Percentiles rank a stretch among this genome's conserved stretches.
These are phyloP conservation scores for Rhodocollybia butyracea DNA, from an alignment of 768 basidiomycete genomes.

Conservation along the genomic window DNA sequence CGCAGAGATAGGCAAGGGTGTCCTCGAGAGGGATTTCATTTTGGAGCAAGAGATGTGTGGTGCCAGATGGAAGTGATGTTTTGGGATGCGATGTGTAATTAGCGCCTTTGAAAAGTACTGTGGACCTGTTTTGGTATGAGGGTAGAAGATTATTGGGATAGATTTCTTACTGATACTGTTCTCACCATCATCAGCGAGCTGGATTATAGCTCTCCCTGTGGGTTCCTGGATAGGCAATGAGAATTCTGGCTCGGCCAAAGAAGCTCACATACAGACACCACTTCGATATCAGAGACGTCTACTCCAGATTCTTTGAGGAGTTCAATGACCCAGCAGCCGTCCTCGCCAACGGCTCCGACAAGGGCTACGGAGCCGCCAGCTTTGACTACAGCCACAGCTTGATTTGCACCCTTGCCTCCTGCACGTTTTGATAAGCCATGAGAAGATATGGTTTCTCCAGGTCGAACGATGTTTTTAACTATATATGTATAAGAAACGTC, in stretches of 20 bases:
- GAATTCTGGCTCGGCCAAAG: neutral
- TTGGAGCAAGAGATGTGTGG: constrained; percentile 55
- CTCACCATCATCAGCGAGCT: constrained; percentile 54
- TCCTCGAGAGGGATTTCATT: constrained; percentile 51
- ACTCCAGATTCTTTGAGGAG: constrained; percentile 38
- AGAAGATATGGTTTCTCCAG: constrained; percentile 62
- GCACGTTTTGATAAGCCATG: constrained; percentile 41
- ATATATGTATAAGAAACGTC: neutral
- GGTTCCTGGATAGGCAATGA: constrained; percentile 31
- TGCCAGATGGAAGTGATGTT: constrained; percentile 25
- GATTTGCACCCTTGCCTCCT: constrained; percentile 66
- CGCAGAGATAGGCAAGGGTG: constrained; percentile 35
- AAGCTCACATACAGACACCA: constrained; percentile 32
- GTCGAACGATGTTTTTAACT: constrained; percentile 52
- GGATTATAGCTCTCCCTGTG: constrained; percentile 60
- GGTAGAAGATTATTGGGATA: neutral
- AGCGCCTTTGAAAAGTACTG: constrained; percentile 58
- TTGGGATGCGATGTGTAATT: constrained; percentile 43
- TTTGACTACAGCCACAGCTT: constrained; percentile 53
- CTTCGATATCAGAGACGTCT: constrained; percentile 32
- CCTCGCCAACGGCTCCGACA: constrained; percentile 51
- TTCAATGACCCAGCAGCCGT: constrained; percentile 47
- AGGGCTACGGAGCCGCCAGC: constrained; percentile 48
- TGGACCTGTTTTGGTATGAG: neutral
- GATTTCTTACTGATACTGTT: constrained; percentile 54